Conservation (phyloP, 106 monocot species). For the Allium cepa region DNA sequence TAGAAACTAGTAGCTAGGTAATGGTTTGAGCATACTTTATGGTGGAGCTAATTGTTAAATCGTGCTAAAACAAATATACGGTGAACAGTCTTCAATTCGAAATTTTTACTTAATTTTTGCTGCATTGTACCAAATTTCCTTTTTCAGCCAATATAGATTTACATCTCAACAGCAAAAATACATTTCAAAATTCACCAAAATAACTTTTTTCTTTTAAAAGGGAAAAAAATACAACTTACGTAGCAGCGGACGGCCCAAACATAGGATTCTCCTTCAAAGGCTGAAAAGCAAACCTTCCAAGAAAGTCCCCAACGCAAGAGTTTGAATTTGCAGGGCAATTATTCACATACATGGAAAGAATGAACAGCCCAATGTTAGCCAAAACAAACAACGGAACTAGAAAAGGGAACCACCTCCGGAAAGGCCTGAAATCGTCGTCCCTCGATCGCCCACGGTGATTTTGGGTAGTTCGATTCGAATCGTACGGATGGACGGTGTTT, state of each 20-base stretch:
- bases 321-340: slow-evolving; percentile 40
- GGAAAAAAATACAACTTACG: slow-evolving; percentile 32
- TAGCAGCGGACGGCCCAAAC: slow-evolving; percentile 64
- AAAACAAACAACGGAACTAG: slow-evolving; percentile 34
- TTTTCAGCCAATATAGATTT: background rate
- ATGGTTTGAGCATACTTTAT: too few relatives aligned
- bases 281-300: slow-evolving; percentile 96
- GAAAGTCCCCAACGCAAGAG: slow-evolving; percentile 23
- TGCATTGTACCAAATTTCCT: too few relatives aligned
- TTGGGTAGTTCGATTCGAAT: background rate
- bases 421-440: slow-evolving; percentile 21
- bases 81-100: background rate
- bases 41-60: background rate
- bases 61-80: background rate
- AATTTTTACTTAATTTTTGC: background rate
- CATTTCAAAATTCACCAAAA: background rate
- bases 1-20: too few relatives aligned
- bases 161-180: background rate
- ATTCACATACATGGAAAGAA: slow-evolving; percentile 62
- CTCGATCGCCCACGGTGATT: background rate
- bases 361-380: slow-evolving; percentile 37
- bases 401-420: slow-evolving; percentile 42
- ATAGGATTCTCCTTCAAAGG: slow-evolving; percentile 83
- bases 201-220: background rate
- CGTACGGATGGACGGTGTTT: background rate